Base-by-base conservation (phyloP, 2,329 filamentous ascomycete species). In the Talaromyces albobiverticillius region DNA sequence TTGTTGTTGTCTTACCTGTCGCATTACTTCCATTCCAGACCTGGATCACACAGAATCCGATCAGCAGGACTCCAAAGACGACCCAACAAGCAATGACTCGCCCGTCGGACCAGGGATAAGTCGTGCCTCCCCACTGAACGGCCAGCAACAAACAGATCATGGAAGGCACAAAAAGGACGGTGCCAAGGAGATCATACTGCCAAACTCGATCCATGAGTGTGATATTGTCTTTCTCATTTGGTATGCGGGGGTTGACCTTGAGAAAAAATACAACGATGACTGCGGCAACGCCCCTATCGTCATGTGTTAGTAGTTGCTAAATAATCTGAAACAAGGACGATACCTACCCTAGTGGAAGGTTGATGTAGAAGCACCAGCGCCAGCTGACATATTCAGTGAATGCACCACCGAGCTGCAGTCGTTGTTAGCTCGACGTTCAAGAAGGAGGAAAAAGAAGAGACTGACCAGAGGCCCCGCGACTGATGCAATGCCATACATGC, bases 401-500 rank as follows among this genome's bases (percentile, higher is more conserved):
- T 4, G 70, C 73, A 53, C 73, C 73, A 14, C 77, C 77, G 59
- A 79, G 64, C 31, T 34, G n/a, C 13, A 34, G 14, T 13, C 3
- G 5, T 34, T 34, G 31, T 34, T 34, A 34, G 31, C 11, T 4
- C 9, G 3, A 11, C 13, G 31, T n/a, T n/a, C n/a, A n/a, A n/a
- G n/a, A n/a, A n/a, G n/a, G n/a, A n/a, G n/a, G n/a, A n/a, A 34
- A 34, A 34, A 34, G 13, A 34, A 34, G n/a, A n/a, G 31, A 34
- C 31, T n/a, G 11, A 22, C 20, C 50, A 78, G 58, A 26, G 71
- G 71, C 25, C 71, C 71, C 16, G 65, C 70, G 10, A 74, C 66
- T 49, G 69, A 72, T 3, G 71, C 66, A 58, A 76, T 69, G 1
- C 71, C 75, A 55, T 72, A 77, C 60, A 71, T 72, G 1, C 65